These are phyloP conservation scores for Salix exigua DNA, from an alignment of 345 rosid species.

Conservation along the genomic window DNA sequence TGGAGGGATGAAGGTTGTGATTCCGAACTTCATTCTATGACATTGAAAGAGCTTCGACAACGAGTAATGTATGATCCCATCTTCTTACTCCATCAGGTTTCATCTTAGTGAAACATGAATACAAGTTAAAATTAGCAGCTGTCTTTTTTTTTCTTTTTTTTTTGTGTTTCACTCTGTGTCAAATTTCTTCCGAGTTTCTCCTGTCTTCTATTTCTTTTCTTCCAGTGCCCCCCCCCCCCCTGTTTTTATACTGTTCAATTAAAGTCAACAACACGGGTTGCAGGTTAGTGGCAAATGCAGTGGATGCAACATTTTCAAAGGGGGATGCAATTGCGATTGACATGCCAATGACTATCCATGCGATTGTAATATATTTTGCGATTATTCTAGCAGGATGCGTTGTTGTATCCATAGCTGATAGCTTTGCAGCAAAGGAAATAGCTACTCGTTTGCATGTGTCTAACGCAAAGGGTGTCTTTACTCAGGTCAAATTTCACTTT, in stretches of 20 bases:
- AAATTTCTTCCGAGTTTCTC: too few species aligned
- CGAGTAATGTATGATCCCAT: constrained; percentile 67
- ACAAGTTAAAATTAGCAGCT: too few species aligned
- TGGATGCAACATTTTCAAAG: constrained; percentile 52
- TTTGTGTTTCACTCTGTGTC: too few species aligned
- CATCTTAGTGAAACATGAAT: neutral
- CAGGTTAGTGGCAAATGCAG: constrained; percentile 81
- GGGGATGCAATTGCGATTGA: constrained; percentile 90
- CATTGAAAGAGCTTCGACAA: constrained; percentile 59
- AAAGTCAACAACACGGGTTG: neutral
- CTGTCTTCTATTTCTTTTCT: too few species aligned
- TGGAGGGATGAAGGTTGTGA: constrained; percentile 81
- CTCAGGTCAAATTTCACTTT: constrained; percentile 57
- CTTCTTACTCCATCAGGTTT: neutral
- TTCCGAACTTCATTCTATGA: constrained; percentile 44
- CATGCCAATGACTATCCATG: constrained; percentile 90
- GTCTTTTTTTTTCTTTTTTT: too few species aligned
- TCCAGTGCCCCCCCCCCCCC: neutral
- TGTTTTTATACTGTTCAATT: neutral
- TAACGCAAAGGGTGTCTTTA: constrained; percentile 79
- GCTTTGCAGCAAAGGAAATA: constrained; percentile 84
- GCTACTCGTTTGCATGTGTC: constrained; percentile 71
- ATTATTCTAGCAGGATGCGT: constrained; percentile 69
- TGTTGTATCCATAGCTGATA: constrained; percentile 93
- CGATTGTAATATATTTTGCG: constrained; percentile 79